phyloP scores from a whole-genome alignment of 2,329 filamentous ascomycete species.

The Juglanconis oblonga region DNA sequence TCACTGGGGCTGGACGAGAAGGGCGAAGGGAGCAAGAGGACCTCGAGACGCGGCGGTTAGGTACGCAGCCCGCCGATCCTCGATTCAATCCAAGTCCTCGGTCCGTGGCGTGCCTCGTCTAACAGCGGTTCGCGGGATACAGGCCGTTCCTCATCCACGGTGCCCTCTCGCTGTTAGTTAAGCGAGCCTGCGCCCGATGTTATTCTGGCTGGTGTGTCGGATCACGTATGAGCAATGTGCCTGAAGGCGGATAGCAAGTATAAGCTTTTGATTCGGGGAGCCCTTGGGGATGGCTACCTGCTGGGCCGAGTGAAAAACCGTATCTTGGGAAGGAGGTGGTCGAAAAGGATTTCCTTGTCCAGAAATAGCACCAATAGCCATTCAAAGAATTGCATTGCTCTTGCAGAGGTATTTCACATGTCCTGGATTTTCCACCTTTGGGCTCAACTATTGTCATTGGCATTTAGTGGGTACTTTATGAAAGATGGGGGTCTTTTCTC shows the following conservation, averaged over 20 bases:
- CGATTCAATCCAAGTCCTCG: neutral
- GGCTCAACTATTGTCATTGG: no score
- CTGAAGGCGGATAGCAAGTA: neutral
- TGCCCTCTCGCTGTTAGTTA: neutral
- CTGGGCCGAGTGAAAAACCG: neutral
- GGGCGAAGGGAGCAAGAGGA: constrained; percentile 58
- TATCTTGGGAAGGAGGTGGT: neutral
- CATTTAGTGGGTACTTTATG: no score
- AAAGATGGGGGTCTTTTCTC: no score
- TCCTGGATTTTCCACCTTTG: no score
- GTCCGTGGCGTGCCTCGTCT: neutral
- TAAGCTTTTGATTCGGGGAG: neutral
- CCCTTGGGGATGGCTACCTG: neutral
- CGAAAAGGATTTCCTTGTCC: neutral
- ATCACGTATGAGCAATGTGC: neutral
- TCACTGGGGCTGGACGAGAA: constrained; percentile 60
- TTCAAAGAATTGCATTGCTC: neutral
- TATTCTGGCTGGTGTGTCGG: neutral
- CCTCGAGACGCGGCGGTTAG: constrained; percentile 37
- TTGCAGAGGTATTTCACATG: no score
- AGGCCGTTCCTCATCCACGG: neutral
- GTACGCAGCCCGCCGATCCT: constrained; percentile 22
- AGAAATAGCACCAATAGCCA: neutral
- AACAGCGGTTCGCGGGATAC: neutral
- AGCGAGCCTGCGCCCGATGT: neutral